These are phyloP conservation scores for Fusarium decemcellulare DNA, from an alignment of 2,329 filamentous ascomycete genomes.

Conservation along the genomic window DNA sequence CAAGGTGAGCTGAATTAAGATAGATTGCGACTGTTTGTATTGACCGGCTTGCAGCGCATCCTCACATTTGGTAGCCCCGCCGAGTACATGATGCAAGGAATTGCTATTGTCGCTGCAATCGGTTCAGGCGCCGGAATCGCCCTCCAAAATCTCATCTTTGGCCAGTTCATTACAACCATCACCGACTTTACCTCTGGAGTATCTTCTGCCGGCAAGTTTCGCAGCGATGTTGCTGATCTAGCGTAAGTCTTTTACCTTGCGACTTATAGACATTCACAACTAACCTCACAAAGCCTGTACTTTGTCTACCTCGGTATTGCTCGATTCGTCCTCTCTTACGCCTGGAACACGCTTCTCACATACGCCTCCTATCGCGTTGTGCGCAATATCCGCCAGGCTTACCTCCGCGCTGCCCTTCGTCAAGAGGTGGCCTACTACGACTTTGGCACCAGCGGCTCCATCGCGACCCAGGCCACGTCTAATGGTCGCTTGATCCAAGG, in stretches of 20 bases:
- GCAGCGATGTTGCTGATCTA: slow-evolving; percentile 48
- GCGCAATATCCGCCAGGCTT: slow-evolving; percentile 62
- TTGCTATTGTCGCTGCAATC: slow-evolving; percentile 51
- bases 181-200: slow-evolving; percentile 50
- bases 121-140: slow-evolving; percentile 56
- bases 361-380: slow-evolving; percentile 66
- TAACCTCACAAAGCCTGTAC: slow-evolving; percentile 58
- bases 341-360: slow-evolving; percentile 60
- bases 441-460: slow-evolving; percentile 56
- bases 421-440: slow-evolving; percentile 68
- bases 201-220: slow-evolving; percentile 46
- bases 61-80: slow-evolving; percentile 47
- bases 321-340: slow-evolving; percentile 65
- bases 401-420: slow-evolving; percentile 64
- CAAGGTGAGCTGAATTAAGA: slow-evolving; percentile 25
- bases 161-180: slow-evolving; percentile 54
- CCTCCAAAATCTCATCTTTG: slow-evolving; percentile 57
- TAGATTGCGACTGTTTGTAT: background rate
- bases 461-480: slow-evolving; percentile 54
- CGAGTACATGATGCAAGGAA: slow-evolving; percentile 47
- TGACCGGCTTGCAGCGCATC: slow-evolving; percentile 48
- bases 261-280: slow-evolving; percentile 29
- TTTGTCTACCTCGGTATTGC: slow-evolving; percentile 72
- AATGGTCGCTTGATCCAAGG: slow-evolving; percentile 59
- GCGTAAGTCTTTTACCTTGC: slow-evolving; percentile 52